A percentile compares a stretch with the other conserved stretches of the same genome.
Evolutionary conservation across 2,329 filamentous ascomycete genomes (phyloP).

Genomic region (Diaporthe sp.): DNA sequence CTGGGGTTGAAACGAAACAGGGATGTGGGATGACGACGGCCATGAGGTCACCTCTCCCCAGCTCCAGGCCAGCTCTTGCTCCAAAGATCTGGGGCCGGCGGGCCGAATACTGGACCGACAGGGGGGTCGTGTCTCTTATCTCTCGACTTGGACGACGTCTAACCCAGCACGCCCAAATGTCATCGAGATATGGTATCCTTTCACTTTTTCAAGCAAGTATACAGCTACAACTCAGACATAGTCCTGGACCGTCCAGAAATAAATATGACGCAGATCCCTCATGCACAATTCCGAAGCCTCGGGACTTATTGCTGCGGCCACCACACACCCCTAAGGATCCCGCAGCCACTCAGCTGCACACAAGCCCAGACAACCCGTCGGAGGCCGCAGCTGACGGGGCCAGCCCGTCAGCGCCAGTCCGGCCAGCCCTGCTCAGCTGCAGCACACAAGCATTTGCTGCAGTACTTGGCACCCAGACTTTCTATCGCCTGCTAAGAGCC

Average conservation of each 20-base stretch:
- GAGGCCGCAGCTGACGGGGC: constrained; percentile 28
- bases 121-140: not conserved
- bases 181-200: not conserved
- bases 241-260: not conserved
- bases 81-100: not conserved
- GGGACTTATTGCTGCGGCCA: constrained; percentile 18
- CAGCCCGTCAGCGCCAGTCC: not conserved
- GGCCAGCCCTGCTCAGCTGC: constrained; percentile 5
- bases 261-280: constrained; percentile 14
- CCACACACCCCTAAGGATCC: constrained; percentile 1
- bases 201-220: too few relatives aligned
- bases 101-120: not conserved
- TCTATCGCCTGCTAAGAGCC: not conserved
- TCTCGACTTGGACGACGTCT: not conserved
- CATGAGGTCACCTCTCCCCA: constrained; percentile 12
- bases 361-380: not conserved
- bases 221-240: not conserved
- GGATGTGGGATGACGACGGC: constrained; percentile 21
- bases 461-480: constrained; percentile 16
- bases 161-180: not conserved
- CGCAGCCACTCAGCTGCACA: constrained; percentile 8
- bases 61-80: not conserved
- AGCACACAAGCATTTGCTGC: constrained; percentile 25
- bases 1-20: constrained; percentile 33
- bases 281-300: not conserved